phyloP scores from a whole-genome alignment of 768 basidiomycete genomes.

The Lentinula detonsa region DNA sequence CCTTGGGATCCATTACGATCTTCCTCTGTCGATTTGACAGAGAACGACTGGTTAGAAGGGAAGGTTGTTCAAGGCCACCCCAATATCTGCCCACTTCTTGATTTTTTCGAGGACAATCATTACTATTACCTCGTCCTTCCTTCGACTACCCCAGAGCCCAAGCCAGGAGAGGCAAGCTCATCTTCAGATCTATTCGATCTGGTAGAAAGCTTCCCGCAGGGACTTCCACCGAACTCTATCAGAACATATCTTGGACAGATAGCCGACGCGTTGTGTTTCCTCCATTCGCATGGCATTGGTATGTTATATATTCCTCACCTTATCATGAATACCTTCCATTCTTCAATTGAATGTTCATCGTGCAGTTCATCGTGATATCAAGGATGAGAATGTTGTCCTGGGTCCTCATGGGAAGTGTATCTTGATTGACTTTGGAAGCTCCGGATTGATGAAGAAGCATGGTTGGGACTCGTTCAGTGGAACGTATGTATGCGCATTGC shows the following conservation, averaged over 20 bases:
- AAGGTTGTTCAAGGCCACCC: constrained; percentile 83
- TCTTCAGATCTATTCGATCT: constrained; percentile 91
- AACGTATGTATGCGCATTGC: constrained; percentile 54
- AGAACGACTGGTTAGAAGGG: constrained; percentile 60
- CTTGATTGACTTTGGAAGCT: constrained; percentile 96
- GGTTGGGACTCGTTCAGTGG: constrained; percentile 93
- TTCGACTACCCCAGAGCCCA: constrained; percentile 57
- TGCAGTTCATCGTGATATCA: constrained; percentile 92
- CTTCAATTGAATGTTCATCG: constrained; percentile 9
- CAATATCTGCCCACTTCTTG: constrained; percentile 89
- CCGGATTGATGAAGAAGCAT: constrained; percentile 73
- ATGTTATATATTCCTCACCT: constrained; percentile 16
- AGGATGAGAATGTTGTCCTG: constrained; percentile 93
- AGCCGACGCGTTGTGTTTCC: constrained; percentile 82
- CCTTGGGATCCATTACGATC: constrained; percentile 78
- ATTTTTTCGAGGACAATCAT: constrained; percentile 95
- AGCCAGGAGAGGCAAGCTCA: constrained; percentile 44
- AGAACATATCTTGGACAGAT: constrained; percentile 90
- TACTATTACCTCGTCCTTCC: constrained; percentile 95
- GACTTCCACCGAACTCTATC: constrained; percentile 67
- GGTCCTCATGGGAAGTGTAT: constrained; percentile 79
- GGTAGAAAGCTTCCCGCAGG: constrained; percentile 84
- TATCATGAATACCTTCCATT: background rate
- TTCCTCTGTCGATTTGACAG: constrained; percentile 9
- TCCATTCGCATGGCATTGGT: constrained; percentile 92